These are phyloP conservation scores for Agaricus blazei DNA, from an alignment of 768 basidiomycete species.

Conservation along the genomic window DNA sequence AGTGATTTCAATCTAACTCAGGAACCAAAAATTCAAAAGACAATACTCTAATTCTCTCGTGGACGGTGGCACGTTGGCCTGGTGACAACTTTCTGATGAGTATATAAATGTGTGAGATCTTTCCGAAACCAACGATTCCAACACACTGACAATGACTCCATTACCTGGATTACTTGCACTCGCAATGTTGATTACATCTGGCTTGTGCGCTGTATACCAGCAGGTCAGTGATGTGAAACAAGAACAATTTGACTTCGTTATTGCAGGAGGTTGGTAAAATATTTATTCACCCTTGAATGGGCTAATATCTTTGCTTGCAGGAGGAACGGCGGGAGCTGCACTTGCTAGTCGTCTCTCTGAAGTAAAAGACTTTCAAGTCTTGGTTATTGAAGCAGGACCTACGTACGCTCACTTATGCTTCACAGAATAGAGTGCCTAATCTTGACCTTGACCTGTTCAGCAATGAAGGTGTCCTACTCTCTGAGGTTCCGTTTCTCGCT, in stretches of 20 bases:
- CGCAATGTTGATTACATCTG: no score
- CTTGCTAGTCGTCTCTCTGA: slow-evolving; percentile 22
- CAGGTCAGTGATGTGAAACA: not conserved
- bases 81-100: no score
- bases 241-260: slow-evolving; percentile 8
- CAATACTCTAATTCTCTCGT: no score
- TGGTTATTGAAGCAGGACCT: slow-evolving; percentile 25
- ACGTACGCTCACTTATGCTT: not conserved
- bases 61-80: no score
- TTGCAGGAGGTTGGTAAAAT: slow-evolving; percentile 16
- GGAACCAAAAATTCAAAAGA: no score
- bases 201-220: not conserved
- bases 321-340: slow-evolving; percentile 22
- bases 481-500: slow-evolving; percentile 18
- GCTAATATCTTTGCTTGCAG: slow-evolving; percentile 1
- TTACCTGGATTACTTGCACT: no score
- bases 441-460: no score
- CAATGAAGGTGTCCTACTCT: slow-evolving; percentile 17
- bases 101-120: no score
- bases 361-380: slow-evolving; percentile 11
- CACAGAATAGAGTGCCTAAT: not conserved
- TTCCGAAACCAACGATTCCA: no score
- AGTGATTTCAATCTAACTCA: no score
- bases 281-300: not conserved
- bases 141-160: no score